phyloP scores from a whole-genome alignment of 306 rosid genomes.

The Betula pendula region DNA sequence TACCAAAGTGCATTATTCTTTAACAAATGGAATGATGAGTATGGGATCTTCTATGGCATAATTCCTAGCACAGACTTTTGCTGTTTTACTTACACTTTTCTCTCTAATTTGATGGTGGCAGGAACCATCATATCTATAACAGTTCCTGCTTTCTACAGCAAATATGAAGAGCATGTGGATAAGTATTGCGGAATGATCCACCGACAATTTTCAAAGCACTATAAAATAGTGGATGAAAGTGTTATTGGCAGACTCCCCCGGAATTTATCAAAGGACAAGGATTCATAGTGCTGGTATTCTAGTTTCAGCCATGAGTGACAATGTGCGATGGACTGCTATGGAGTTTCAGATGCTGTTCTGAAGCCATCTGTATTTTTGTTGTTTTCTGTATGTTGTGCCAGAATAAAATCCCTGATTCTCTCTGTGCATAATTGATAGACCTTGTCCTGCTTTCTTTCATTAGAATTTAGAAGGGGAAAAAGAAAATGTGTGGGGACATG shows the following conservation, averaged over 20 bases:
- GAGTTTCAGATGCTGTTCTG: not conserved
- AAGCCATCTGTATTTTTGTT: not conserved
- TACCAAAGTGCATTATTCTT: not conserved
- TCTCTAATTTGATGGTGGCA: slow-evolving; percentile 41
- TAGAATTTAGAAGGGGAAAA: not conserved
- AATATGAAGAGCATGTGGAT: slow-evolving; percentile 52
- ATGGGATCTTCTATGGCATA: not conserved
- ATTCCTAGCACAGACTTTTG: not conserved
- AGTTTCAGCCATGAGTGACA: not conserved
- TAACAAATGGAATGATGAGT: not conserved
- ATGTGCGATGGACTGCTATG: not conserved
- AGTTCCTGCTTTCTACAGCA: slow-evolving; percentile 76
- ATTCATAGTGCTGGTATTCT: slow-evolving; percentile 31
- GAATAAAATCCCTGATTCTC: not conserved
- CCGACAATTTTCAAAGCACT: slow-evolving; percentile 76
- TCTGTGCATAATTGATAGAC: not conserved
- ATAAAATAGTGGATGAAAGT: slow-evolving; percentile 74
- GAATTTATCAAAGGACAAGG: slow-evolving; percentile 65
- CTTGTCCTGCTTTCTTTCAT: not conserved
- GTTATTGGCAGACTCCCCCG: slow-evolving; percentile 70
- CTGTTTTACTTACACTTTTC: slow-evolving; percentile 20
- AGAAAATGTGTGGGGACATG: too few relatives aligned
- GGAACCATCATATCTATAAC: slow-evolving; percentile 66
- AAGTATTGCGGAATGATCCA: slow-evolving; percentile 60
- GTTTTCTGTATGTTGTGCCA: not conserved